Evolutionary conservation across 78 protist genomes (phyloP), one percentile per base, ranked within the genome.

Genomic region (Polysphondylium violaceum): DNA sequence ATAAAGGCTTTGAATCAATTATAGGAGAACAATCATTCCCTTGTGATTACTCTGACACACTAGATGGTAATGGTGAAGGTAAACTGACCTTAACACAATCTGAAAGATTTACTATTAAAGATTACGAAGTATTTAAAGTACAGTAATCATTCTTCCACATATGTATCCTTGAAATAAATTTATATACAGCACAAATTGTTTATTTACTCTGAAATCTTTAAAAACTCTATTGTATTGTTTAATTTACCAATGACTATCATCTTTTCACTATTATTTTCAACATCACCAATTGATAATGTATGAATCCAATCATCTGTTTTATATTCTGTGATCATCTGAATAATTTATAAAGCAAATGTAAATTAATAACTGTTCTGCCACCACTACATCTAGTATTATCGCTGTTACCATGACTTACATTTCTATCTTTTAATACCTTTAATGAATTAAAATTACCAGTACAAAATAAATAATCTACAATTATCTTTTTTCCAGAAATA

Each of bases 251-350:
- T 25, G 2, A 74, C 83, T 25, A 74, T 40, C 16, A 29, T 51
- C 14, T 23, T 56, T 51, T 74, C 83, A 38, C 65, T 68, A 74
- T 12, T 56, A 38, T 74, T 74, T 38, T 56, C 83, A 0, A 56
- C 68, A 51, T 38, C 40, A 36, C 83, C 83, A 7, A 56, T 56
- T 36, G 68, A 51, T 11, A 74, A 40, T 0, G 91, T 83, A 19
- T 69, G 71, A 23, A 72, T 36, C 91, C 91, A 83, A 69, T 83
- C 91, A 53, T 83, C 91, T 61, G 63, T 41, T n/a, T 36, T 25
- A 69, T 83, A 60, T 12, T 83, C 79, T 5, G 74, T 29, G 14
- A 69, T 41, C 35, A 83, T 14, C 91, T 81, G 19, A 5, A 27
- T 27, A 5, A 19, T 21, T 47, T 47, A 14, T 47, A 17, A 56